phyloP scores from a whole-genome alignment of 768 basidiomycete species.

The Mycena sanguinolenta region DNA sequence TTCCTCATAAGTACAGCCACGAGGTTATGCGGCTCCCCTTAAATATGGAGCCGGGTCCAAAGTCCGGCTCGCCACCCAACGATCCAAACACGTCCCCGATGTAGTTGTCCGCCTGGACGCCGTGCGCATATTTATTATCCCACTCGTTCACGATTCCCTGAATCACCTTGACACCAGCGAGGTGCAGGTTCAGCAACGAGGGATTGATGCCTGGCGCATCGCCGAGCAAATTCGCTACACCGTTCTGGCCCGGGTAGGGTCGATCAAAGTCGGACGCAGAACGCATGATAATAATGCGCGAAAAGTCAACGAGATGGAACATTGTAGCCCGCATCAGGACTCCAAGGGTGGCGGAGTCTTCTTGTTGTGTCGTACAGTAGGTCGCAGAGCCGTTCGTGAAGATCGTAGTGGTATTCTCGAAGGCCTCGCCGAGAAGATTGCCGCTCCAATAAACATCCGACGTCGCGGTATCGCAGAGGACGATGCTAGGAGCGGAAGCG shows the following conservation, averaged over 20 bases:
- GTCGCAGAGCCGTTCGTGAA: conserved; percentile 48
- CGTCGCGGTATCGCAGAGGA: conserved; percentile 53
- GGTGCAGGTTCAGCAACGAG: conserved; percentile 51
- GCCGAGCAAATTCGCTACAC: conserved; percentile 46
- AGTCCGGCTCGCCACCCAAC: conserved; percentile 44
- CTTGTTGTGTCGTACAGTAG: conserved; percentile 54
- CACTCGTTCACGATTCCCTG: conserved; percentile 52
- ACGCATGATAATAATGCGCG: conserved; percentile 53
- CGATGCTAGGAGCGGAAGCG: conserved; percentile 47
- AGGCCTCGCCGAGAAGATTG: conserved; percentile 48
- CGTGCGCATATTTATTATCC: conserved; percentile 46
- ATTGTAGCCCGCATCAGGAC: conserved; percentile 51
- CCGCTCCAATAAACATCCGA: conserved; percentile 55
- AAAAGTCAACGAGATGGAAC: conserved; percentile 46
- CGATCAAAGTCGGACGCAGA: conserved; percentile 53
- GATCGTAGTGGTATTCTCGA: conserved; percentile 52
- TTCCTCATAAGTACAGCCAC: background rate
- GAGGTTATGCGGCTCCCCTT: background rate
- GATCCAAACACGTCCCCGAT: conserved; percentile 46
- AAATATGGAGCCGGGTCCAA: conserved; percentile 35
- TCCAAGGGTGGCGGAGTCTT: conserved; percentile 57
- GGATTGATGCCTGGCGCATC: conserved; percentile 47
- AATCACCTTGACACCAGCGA: conserved; percentile 55
- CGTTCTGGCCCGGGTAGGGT: conserved; percentile 37
- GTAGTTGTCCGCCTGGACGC: conserved; percentile 48